Evolutionary conservation across 106 monocot species (phyloP).

Genomic region (Triglochin maritima): DNA sequence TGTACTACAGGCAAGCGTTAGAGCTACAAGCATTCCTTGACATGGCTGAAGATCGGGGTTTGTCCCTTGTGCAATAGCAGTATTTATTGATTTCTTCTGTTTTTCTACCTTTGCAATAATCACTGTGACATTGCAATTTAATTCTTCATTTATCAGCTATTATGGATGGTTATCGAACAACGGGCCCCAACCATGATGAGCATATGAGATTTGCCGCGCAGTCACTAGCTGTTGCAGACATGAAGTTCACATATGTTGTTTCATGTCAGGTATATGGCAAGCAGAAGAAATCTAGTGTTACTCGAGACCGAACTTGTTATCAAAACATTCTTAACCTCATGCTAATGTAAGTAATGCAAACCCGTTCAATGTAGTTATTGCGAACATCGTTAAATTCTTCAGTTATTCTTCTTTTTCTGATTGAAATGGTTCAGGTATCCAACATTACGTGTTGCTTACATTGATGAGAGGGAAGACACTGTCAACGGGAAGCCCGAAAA

Average conservation of each 20-base stretch:
- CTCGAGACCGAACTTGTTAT: constrained; percentile 53
- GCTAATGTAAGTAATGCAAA: constrained; percentile 28
- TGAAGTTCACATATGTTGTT: constrained; percentile 93
- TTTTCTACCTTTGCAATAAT: not conserved
- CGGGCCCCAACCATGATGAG: constrained; percentile 22
- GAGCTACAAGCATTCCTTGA: constrained; percentile 65
- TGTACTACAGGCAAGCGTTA: constrained; percentile 84
- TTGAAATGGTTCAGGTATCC: constrained; percentile 34
- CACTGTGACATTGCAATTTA: constrained; percentile 2
- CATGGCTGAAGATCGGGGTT: constrained; percentile 54
- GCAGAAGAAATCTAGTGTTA: constrained; percentile 58
- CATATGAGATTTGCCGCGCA: constrained; percentile 13
- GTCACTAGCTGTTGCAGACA: constrained; percentile 62
- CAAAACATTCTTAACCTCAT: constrained; percentile 80
- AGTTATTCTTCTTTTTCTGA: constrained; percentile 3
- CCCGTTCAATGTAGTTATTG: no score
- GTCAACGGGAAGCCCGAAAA: constrained; percentile 47
- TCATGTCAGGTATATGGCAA: constrained; percentile 91
- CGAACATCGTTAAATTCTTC: not conserved
- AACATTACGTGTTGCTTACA: constrained; percentile 82
- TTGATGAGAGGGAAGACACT: constrained; percentile 84
- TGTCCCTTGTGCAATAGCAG: constrained; percentile 18
- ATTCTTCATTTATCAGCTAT: constrained; percentile 25
- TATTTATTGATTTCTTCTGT: not conserved
- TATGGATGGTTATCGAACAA: constrained; percentile 28